These are phyloP conservation scores for Silene noctiflora DNA, from an alignment of 179 eudicot genomes.

Conservation along the genomic window DNA sequence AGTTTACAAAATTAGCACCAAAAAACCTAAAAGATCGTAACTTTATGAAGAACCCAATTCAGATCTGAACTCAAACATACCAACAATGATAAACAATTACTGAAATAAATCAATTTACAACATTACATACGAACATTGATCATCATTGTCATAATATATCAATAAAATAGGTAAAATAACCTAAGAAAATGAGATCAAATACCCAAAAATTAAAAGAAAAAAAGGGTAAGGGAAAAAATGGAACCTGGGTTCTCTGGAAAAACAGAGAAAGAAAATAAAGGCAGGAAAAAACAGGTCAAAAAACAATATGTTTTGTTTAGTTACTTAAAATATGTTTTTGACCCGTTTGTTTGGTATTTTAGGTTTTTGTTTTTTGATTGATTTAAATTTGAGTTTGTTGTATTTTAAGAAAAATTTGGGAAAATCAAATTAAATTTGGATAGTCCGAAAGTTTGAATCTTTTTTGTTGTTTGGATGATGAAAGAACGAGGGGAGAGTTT, in stretches of 20 bases:
- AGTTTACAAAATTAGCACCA: slow-evolving; percentile 7
- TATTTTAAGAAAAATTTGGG: neutral
- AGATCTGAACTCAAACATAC: slow-evolving; percentile 20
- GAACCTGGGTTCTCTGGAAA: slow-evolving; percentile 11
- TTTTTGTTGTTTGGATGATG: neutral
- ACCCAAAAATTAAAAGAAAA: neutral
- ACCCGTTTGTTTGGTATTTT: neutral
- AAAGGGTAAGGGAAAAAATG: neutral
- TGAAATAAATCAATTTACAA: neutral
- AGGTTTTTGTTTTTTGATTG: neutral
- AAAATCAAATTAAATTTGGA: neutral
- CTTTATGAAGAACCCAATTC: slow-evolving; percentile 21
- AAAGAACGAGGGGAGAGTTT: neutral
- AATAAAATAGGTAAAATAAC: neutral
- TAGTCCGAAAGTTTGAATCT: neutral
- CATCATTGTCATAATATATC: slow-evolving; percentile 3
- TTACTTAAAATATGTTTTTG: neutral
- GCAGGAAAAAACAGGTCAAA: neutral
- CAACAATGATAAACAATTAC: neutral
- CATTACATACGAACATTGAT: neutral
- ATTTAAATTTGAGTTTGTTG: neutral
- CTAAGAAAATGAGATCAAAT: slow-evolving; percentile 12
- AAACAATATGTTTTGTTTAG: neutral
- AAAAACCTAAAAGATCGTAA: slow-evolving; percentile 6
- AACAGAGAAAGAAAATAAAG: neutral